Evolutionary conservation across 306 rosid species (phyloP).

Genomic region (Sphenostylis stenocarpa): DNA sequence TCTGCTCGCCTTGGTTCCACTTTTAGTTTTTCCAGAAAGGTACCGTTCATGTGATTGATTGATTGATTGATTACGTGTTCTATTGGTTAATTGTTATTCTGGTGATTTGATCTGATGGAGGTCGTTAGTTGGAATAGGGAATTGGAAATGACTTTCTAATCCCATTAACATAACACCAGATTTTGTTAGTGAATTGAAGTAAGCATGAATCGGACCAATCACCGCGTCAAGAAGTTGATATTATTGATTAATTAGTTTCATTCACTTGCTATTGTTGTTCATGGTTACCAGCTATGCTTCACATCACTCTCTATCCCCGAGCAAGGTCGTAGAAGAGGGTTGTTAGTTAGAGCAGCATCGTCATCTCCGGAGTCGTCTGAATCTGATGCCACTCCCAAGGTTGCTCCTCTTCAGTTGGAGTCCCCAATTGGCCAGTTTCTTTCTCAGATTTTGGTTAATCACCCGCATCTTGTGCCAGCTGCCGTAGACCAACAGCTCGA

Average conservation of each 20-base stretch:
- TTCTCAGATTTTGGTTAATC: slow-evolving; percentile 72
- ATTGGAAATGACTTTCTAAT: not conserved
- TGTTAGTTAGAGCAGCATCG: slow-evolving; percentile 51
- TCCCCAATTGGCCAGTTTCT: slow-evolving; percentile 93
- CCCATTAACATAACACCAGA: not conserved
- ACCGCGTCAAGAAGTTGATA: not conserved
- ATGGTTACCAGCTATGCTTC: slow-evolving; percentile 41
- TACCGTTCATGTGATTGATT: slow-evolving; percentile 20
- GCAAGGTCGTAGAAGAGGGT: slow-evolving; percentile 49
- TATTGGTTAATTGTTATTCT: not conserved
- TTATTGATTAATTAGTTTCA: not conserved
- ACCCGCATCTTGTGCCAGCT: slow-evolving; percentile 96
- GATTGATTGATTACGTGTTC: not conserved
- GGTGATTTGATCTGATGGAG: not conserved
- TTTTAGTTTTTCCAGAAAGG: slow-evolving; percentile 49
- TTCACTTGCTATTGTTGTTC: not conserved
- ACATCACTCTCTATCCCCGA: slow-evolving; percentile 43
- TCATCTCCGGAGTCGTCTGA: slow-evolving; percentile 43
- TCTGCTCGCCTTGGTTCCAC: slow-evolving; percentile 41
- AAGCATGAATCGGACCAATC: not conserved
- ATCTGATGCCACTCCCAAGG: slow-evolving; percentile 32
- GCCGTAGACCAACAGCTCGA: slow-evolving; percentile 93
- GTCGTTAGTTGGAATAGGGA: too few relatives aligned
- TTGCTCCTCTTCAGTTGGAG: slow-evolving; percentile 89
- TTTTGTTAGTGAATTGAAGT: not conserved